Conservation (phyloP, 768 basidiomycete species). For the Boletus patriciae region DNA sequence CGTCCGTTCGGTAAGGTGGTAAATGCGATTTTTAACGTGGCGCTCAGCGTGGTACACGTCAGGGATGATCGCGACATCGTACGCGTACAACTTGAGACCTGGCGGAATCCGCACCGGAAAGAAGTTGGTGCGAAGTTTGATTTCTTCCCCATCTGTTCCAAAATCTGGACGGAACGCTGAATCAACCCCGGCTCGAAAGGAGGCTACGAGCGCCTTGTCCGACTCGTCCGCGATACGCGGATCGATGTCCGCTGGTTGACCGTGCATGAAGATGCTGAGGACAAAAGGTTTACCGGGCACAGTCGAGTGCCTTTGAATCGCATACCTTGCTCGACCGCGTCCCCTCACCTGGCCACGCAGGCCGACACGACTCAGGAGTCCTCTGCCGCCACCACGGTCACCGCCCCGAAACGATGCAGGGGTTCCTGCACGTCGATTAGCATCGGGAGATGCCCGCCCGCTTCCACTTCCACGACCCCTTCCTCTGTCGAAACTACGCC, state of each 20-base stretch:
- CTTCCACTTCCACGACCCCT: not conserved
- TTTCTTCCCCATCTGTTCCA: not conserved
- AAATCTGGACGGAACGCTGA: not conserved
- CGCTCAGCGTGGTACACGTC: fast-evolving
- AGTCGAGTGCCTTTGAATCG: not conserved
- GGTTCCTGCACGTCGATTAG: not conserved
- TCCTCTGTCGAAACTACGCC: not conserved
- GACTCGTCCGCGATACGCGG: not conserved
- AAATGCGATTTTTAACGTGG: not conserved
- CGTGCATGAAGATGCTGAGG: not conserved
- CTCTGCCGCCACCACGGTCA: not conserved
- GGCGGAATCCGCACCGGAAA: not conserved
- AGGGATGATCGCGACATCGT: not conserved
- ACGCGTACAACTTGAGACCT: not conserved
- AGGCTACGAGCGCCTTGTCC: not conserved
- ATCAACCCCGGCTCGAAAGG: not conserved
- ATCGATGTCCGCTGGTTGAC: not conserved
- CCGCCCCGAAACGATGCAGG: not conserved
- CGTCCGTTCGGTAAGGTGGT: not conserved
- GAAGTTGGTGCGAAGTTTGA: slow-evolving; percentile 1
- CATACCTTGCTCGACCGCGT: not conserved
- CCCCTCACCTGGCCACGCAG: not conserved
- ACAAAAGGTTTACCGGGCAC: not conserved
- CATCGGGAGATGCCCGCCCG: not conserved
- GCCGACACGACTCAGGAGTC: not conserved